Evolutionary conservation across 140 eudicot genomes (phyloP), one percentile per base, ranked within the genome.

Genomic region (Stevia rebaudiana): DNA sequence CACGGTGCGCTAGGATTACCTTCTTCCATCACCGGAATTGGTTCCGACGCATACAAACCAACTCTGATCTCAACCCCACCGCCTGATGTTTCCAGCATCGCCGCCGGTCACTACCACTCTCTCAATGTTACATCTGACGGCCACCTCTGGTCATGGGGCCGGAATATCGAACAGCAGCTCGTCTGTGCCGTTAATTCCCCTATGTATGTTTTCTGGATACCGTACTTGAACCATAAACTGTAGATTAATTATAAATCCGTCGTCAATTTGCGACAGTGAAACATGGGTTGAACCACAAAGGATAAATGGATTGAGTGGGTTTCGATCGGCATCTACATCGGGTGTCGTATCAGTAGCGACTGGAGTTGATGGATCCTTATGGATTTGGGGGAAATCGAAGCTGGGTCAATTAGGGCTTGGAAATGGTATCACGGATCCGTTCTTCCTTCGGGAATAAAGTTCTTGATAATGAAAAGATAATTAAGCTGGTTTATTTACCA

Each of bases 391-490:
- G 44, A 83, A 77, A 74, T 88, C 98, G 1, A 92, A 85, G 52
- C 86, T 88, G 10, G 98, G 98, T 25, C 96, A 92, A 64, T 81
- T 92, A 19, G 98, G 96, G 40, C 86, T 88, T n/a, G 98, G 98
- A 22, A 63, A 65, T 52, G 94, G 86, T 40, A 70, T 88, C 43
- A 81, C 78, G 0, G 95, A 92, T 78, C 96, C 72, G 68, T 78
- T 67, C 39, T 59, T 17, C 96, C 3, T 67, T 92, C 57, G 79
- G 84, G 76, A 82, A 88, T 36, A 83, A 83, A 73, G 59, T 77
- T 57, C 90, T 92, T 58, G 70, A 74, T 56, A 92, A 81, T 15
- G 86, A 92, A 85, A 87, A 83, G 75, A 83, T 92, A 64, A 77
- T 78, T 76, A 92, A 92, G 98, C 96, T 92, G 89, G 81, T 87